Conservation (phyloP, 768 basidiomycete genomes). For the Lactarius psammicola region DNA sequence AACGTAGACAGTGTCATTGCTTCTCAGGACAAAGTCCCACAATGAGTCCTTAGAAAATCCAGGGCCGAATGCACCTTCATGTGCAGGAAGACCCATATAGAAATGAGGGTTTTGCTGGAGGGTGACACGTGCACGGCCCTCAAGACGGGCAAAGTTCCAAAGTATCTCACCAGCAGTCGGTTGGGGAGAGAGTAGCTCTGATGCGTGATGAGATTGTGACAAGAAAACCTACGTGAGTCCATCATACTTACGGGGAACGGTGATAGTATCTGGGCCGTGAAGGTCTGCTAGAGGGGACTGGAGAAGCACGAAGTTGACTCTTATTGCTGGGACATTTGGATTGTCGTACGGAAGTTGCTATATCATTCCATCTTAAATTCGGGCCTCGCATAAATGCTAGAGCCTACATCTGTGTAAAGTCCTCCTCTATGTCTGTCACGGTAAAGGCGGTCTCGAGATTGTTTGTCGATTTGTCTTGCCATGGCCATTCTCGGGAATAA, state of each 20-base stretch:
- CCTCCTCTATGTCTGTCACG: no score
- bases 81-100: background rate
- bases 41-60: no score
- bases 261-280: background rate
- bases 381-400: no score
- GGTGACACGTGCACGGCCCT: background rate
- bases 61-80: no score
- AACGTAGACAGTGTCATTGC: background rate
- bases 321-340: no score
- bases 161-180: conserved; percentile 7
- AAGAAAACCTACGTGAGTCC: background rate
- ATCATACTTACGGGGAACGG: background rate
- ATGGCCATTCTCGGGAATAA: no score
- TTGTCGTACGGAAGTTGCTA: no score
- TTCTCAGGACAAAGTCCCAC: no score
- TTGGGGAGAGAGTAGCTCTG: conserved; percentile 6
- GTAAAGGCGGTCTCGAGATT: no score
- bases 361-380: no score
- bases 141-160: conserved; percentile 17
- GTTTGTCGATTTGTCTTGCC: no score
- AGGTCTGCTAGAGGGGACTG: background rate
- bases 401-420: no score
- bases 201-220: background rate
- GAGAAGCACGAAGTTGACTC: background rate
- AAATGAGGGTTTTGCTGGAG: conserved; percentile 20